Conservation (phyloP, 1,139 yeast genomes). For the Starmera stellimalicola region DNA sequence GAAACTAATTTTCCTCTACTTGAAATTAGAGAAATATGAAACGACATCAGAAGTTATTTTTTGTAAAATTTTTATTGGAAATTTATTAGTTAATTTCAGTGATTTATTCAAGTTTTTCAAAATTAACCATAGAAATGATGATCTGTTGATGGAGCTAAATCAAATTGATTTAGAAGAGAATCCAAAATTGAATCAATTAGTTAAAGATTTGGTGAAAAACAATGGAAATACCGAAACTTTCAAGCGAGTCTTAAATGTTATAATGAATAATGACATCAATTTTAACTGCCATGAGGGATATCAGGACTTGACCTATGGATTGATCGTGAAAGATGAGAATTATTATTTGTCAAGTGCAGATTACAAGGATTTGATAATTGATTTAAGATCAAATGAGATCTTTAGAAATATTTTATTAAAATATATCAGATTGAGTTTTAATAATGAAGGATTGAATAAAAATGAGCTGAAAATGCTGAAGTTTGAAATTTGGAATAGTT, state of each 20-base stretch:
- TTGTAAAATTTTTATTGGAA: slow-evolving; percentile 15
- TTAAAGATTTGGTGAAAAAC: slow-evolving; percentile 13
- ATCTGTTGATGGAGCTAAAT: slow-evolving; percentile 8
- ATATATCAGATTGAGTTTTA: slow-evolving; percentile 19
- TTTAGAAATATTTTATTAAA: slow-evolving; percentile 22
- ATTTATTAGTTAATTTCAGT: slow-evolving; percentile 13
- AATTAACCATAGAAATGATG: slow-evolving; percentile 7
- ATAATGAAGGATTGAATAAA: slow-evolving; percentile 10
- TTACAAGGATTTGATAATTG: slow-evolving; percentile 17
- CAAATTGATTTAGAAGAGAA: slow-evolving; percentile 16
- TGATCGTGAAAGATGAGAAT: slow-evolving; percentile 15
- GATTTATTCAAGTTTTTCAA: slow-evolving; percentile 11
- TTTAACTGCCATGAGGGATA: slow-evolving; percentile 15
- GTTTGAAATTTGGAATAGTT: slow-evolving; percentile 20
- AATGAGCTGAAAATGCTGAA: slow-evolving; percentile 14
- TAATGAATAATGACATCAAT: slow-evolving; percentile 12
- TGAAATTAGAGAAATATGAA: slow-evolving; percentile 13
- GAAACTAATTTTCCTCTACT: slow-evolving; percentile 6
- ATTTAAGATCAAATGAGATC: slow-evolving; percentile 19
- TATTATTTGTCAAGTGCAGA: slow-evolving; percentile 10
- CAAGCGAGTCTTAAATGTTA: slow-evolving; percentile 15
- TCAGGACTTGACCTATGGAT: slow-evolving; percentile 13
- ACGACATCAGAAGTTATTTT: slow-evolving; percentile 10
- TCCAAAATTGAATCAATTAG: slow-evolving; percentile 12
- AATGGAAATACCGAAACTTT: slow-evolving; percentile 12